phyloP scores from a whole-genome alignment of 345 rosid genomes.

The Populus nigra region DNA sequence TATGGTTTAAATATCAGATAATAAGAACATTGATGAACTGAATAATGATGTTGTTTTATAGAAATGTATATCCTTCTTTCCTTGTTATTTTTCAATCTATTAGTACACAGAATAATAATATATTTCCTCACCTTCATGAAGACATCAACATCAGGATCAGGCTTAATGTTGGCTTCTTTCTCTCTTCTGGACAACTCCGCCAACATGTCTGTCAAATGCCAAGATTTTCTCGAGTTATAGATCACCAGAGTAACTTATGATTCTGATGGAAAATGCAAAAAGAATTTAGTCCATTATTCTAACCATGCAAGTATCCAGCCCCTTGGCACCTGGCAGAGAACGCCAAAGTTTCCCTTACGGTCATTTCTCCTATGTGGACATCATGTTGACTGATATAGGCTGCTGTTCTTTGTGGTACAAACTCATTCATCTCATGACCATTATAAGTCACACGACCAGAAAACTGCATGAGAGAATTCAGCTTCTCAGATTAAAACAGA shows the following conservation, averaged over 20 bases:
- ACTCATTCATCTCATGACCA: slow-evolving; percentile 52
- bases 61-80: no score
- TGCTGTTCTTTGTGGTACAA: slow-evolving; percentile 61
- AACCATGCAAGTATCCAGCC: slow-evolving; percentile 64
- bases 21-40: no score
- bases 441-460: slow-evolving; percentile 63
- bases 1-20: no score
- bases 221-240: not conserved
- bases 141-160: slow-evolving; percentile 76
- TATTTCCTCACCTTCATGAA: slow-evolving; percentile 63
- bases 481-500: not conserved
- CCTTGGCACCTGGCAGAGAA: slow-evolving; percentile 76
- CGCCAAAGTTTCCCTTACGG: slow-evolving; percentile 73
- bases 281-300: not conserved
- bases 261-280: no score
- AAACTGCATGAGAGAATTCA: slow-evolving; percentile 31
- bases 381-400: slow-evolving; percentile 75
- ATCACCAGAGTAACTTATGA: not conserved
- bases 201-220: slow-evolving; percentile 49
- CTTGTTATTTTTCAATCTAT: no score
- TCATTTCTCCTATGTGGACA: slow-evolving; percentile 55
- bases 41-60: no score
- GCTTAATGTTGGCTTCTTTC: slow-evolving; percentile 69
- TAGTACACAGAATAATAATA: not conserved
- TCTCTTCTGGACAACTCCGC: slow-evolving; percentile 76